A percentile compares a stretch with the other conserved stretches of the same genome.
These are phyloP conservation scores for Papiliotrema laurentii DNA, from an alignment of 1,284 basidiomycete species.

Conservation along the genomic window DNA sequence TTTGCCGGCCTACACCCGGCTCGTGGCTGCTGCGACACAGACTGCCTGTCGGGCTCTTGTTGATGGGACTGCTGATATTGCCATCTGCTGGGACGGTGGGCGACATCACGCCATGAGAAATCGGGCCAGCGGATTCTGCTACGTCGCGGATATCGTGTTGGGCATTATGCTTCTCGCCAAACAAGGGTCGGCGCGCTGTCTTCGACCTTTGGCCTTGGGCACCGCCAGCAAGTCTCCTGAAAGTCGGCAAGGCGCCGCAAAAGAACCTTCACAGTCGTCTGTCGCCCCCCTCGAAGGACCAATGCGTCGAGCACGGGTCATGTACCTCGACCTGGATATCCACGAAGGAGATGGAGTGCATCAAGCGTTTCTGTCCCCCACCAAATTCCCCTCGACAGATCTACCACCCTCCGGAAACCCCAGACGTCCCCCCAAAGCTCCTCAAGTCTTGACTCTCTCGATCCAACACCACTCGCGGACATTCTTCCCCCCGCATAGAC, in stretches of 20 bases:
- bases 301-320: constrained; percentile 56
- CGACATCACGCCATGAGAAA: constrained; percentile 54
- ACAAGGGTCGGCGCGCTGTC: constrained; percentile 17
- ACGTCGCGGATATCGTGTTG: constrained; percentile 83
- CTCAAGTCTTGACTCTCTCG: constrained; percentile 67
- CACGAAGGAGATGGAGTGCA: constrained; percentile 83
- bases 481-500: constrained; percentile 68
- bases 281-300: constrained; percentile 18
- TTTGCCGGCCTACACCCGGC: constrained; percentile 63
- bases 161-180: constrained; percentile 54
- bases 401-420: constrained; percentile 3
- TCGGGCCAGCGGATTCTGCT: constrained; percentile 83
- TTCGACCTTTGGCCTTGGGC: too few relatives aligned
- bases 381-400: constrained; percentile 2
- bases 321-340: constrained; percentile 89
- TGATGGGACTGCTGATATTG: constrained; percentile 55
- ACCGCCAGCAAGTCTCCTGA: background rate
- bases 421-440: constrained; percentile 47
- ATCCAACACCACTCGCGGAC: constrained; percentile 75
- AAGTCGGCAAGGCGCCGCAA: background rate
- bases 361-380: constrained; percentile 58
- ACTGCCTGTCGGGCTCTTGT: constrained; percentile 64
- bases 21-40: constrained; percentile 71
- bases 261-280: background rate
- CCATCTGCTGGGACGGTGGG: constrained; percentile 81